phyloP scores from a whole-genome alignment of 192 early-diverging fungal genomes.

The Pilobolus umbonatus region DNA sequence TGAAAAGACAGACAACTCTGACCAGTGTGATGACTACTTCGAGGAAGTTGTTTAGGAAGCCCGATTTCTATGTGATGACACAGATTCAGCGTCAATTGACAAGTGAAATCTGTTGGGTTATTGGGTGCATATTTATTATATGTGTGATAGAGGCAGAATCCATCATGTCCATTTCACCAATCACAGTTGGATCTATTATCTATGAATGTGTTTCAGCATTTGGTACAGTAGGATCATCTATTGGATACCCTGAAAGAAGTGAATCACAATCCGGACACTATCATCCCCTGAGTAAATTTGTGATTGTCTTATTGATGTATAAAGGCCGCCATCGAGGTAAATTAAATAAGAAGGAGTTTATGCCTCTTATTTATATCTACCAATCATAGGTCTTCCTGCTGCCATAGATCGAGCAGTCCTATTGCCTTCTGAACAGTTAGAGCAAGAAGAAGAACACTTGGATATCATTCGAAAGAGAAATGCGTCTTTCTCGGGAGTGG shows the following conservation, averaged over 20 bases:
- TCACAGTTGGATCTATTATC: conserved; percentile 27
- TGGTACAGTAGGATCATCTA: conserved; percentile 29
- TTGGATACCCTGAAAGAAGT: conserved; percentile 23
- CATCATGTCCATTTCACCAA: conserved; percentile 21
- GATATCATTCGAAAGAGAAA: conserved; percentile 14
- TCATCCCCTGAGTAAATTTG: conserved; percentile 27
- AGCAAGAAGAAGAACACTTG: conserved; percentile 22
- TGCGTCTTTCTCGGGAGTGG: conserved; percentile 2
- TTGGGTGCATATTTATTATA: conserved; percentile 27
- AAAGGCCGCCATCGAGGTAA: conserved; percentile 33
- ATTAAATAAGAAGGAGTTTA: background rate
- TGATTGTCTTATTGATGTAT: conserved; percentile 30
- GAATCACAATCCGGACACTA: conserved; percentile 23
- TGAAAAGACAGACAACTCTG: conserved; percentile 18
- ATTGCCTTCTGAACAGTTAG: conserved; percentile 30
- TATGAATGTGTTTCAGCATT: conserved; percentile 37
- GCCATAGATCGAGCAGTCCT: conserved; percentile 35
- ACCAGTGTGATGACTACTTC: conserved; percentile 23
- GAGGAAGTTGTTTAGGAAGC: conserved; percentile 17
- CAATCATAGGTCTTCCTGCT: conserved; percentile 23
- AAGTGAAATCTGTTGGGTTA: conserved; percentile 32
- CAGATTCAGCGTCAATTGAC: conserved; percentile 36
- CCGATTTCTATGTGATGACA: conserved; percentile 35
- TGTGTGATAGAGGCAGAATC: conserved; percentile 19
- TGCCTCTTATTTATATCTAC: background rate